Percentiles rank a stretch among this genome's conserved stretches.
phyloP scores from a whole-genome alignment of 331 rosid species.

The Cydonia oblonga region DNA sequence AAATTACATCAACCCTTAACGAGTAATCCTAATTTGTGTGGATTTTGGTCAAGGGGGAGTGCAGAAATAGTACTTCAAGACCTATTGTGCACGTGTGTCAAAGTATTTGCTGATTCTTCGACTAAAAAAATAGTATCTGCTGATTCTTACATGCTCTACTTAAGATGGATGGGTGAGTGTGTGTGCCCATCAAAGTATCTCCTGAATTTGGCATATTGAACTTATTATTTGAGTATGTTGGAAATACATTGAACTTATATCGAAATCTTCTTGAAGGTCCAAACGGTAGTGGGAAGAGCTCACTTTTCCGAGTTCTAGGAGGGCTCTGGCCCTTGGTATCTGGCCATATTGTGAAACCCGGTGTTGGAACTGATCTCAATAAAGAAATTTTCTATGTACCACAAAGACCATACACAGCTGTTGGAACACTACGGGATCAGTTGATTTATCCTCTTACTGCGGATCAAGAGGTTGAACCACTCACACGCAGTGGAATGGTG shows the following conservation, averaged over 20 bases:
- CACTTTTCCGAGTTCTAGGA: constrained; percentile 94
- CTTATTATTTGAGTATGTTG: background rate
- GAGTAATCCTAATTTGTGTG: background rate
- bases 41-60: background rate
- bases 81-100: background rate
- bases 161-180: background rate
- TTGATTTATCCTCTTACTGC: constrained; percentile 81
- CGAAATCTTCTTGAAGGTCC: constrained; percentile 63
- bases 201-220: constrained; percentile 1
- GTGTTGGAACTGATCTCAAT: constrained; percentile 92
- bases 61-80: background rate
- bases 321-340: constrained; percentile 98
- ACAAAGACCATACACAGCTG: constrained; percentile 98
- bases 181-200: background rate
- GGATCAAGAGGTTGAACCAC: constrained; percentile 71
- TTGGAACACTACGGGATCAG: constrained; percentile 97
- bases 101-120: background rate
- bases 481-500: constrained; percentile 68
- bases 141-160: constrained; percentile 1
- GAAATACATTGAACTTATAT: background rate
- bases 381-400: constrained; percentile 98
- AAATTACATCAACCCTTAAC: background rate
- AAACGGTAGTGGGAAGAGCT: constrained; percentile 98
- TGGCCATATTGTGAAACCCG: constrained; percentile 92
- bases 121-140: background rate